Conservation (phyloP, 768 basidiomycete genomes). For the Russula earlei region DNA sequence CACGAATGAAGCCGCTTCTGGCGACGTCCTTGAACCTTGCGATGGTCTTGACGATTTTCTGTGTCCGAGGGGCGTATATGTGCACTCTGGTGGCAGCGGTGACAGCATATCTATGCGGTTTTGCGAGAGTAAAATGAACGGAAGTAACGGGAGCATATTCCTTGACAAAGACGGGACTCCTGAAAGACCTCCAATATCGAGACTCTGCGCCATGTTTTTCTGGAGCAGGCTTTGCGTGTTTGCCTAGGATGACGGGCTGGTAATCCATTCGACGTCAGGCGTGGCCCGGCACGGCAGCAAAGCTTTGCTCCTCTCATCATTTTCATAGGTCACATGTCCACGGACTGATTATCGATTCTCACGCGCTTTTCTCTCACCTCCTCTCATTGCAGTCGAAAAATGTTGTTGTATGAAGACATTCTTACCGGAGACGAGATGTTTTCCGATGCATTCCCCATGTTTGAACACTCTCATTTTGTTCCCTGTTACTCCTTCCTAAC, state of each 20-base stretch:
- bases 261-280: slow-evolving; percentile 55
- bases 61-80: slow-evolving; percentile 92
- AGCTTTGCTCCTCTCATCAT: too few species aligned
- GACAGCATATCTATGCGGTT: slow-evolving; percentile 91
- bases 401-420: slow-evolving; percentile 70
- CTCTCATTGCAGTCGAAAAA: slow-evolving; percentile 23
- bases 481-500: neutral
- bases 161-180: slow-evolving; percentile 88
- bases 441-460: slow-evolving; percentile 90
- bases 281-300: too few species aligned
- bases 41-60: slow-evolving; percentile 93
- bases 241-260: slow-evolving; percentile 59
- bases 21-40: slow-evolving; percentile 96
- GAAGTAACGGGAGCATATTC: slow-evolving; percentile 95
- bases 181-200: slow-evolving; percentile 80
- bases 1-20: slow-evolving; percentile 76
- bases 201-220: slow-evolving; percentile 65
- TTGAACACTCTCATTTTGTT: slow-evolving; percentile 24
- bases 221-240: slow-evolving; percentile 46
- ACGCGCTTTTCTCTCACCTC: slow-evolving; percentile 2
- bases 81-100: slow-evolving; percentile 90
- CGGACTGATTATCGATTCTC: slow-evolving; percentile 13
- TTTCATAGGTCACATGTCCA: slow-evolving; percentile 6
- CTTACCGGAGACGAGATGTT: slow-evolving; percentile 84
- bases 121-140: slow-evolving; percentile 79